phyloP scores from a whole-genome alignment of 495 filamentous ascomycete species.

The Neurospora cerealis region DNA sequence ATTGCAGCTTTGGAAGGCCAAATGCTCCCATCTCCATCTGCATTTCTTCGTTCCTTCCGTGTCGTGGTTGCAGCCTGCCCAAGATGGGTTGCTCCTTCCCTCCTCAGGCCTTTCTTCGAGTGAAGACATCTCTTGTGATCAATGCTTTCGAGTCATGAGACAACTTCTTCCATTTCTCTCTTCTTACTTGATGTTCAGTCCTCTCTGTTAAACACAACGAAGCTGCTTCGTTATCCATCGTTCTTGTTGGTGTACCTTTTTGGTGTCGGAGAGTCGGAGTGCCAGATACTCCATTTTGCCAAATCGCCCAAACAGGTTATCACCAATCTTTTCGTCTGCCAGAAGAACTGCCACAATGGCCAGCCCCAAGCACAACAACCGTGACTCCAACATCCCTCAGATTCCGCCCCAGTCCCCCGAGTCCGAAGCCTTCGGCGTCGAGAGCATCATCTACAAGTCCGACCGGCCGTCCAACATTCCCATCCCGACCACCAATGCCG shows the following conservation, averaged over 20 bases:
- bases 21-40: background rate
- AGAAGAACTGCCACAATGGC: background rate
- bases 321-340: background rate
- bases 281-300: background rate
- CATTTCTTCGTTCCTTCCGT: background rate
- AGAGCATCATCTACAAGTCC: conserved; percentile 15
- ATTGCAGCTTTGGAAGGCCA: background rate
- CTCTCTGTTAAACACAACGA: background rate
- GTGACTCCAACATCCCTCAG: conserved; percentile 9
- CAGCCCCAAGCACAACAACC: background rate
- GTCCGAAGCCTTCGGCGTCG: conserved; percentile 9
- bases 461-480: conserved; percentile 18
- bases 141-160: background rate
- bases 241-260: background rate
- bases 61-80: background rate
- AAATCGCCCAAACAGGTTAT: background rate
- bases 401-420: conserved; percentile 9
- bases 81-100: background rate
- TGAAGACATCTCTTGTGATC: background rate
- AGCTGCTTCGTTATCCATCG: background rate
- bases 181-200: background rate
- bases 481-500: conserved; percentile 6
- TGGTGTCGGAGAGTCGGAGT: background rate
- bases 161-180: background rate
- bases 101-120: background rate